These are phyloP conservation scores for Earliella scabrosa DNA, from an alignment of 1,284 basidiomycete species.

Conservation along the genomic window DNA sequence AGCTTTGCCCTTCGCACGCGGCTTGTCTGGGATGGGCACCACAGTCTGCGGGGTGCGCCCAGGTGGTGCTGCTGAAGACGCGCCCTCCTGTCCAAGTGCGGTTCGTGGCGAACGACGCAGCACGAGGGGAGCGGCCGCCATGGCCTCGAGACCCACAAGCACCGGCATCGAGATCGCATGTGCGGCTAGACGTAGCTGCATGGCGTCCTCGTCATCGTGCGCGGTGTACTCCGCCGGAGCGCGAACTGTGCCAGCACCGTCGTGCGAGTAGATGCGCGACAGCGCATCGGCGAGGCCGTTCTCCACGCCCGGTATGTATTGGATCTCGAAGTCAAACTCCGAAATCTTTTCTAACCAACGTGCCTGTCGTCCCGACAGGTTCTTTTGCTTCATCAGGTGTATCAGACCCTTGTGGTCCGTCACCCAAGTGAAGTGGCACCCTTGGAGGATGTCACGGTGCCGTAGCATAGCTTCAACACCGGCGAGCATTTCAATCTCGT, in stretches of 20 bases:
- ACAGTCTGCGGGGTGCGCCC: too few species aligned
- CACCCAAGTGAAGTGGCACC: slow-evolving; percentile 26
- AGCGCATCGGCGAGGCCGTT: slow-evolving; percentile 36
- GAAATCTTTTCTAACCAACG: slow-evolving; percentile 23
- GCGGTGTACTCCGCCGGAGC: slow-evolving; percentile 29
- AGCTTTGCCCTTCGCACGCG: too few species aligned
- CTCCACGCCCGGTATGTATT: slow-evolving; percentile 23
- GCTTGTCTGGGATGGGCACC: neutral
- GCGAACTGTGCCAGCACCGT: slow-evolving; percentile 29
- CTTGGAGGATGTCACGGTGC: slow-evolving; percentile 30
- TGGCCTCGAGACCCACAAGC: neutral
- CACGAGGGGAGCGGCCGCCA: too few species aligned
- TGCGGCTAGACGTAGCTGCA: neutral
- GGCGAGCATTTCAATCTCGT: slow-evolving; percentile 36
- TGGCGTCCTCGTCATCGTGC: neutral
- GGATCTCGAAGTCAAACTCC: slow-evolving; percentile 31
- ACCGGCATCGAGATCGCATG: neutral
- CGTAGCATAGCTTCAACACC: slow-evolving; percentile 35
- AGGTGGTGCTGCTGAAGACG: too few species aligned
- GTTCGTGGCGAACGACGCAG: too few species aligned
- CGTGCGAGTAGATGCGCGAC: slow-evolving; percentile 38
- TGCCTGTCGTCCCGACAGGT: slow-evolving; percentile 30
- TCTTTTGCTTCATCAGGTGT: slow-evolving; percentile 28
- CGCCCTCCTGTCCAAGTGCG: too few species aligned
- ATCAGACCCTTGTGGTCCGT: slow-evolving; percentile 34